Base-by-base conservation (phyloP, 2,329 filamentous ascomycete genomes). In the Talaromyces funiculosus region DNA sequence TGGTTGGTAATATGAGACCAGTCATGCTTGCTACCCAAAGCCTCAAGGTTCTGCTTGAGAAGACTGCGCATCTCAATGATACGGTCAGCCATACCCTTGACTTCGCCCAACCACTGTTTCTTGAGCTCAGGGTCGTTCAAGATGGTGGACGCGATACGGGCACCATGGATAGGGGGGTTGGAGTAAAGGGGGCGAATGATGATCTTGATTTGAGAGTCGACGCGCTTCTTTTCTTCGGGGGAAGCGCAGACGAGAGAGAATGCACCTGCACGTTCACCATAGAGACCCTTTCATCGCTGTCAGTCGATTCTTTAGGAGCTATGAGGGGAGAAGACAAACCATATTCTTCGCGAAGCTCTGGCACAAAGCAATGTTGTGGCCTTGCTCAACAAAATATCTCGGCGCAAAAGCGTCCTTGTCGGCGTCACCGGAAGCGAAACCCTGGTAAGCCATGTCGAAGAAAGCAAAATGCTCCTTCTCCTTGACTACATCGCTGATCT, bases 331-430 rank as follows among this genome's bases (percentile, higher is more conserved):
- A 49, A 42, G 12, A 66, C 81, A 67, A 77, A 90, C 88, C 93
- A 99, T 97, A 86, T 99, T 99, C 89, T 97, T 97, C 76, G 93
- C 93, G 77, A 97, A 97, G 58, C 90, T 94, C 82, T 97, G 93
- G 71, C 90, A 88, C 65, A 97, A 86, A 73, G 86, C 87, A 73
- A 94, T 86, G 73, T 91, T 86, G 82, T 96, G 92, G 70, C 93
- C 93, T 80, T 97, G 82, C 80, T 91, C 84, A 75, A 97, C 86
- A 76, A 99, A 99, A 83, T 97, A 84, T 68, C 94, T 87, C 67
- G 97, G 84, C 63, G 94, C 90, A 75, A 93, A 97, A 65, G 94
- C 94, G 75, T 99, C 93, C 78, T 87, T 87, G 82, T 95, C 86
- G 66, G 90, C 94, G 79, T 96, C 86, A 68, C 93, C 93, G 66